phyloP scores from a whole-genome alignment of 2,329 filamentous ascomycete genomes.

The Diaporthe sp. region DNA sequence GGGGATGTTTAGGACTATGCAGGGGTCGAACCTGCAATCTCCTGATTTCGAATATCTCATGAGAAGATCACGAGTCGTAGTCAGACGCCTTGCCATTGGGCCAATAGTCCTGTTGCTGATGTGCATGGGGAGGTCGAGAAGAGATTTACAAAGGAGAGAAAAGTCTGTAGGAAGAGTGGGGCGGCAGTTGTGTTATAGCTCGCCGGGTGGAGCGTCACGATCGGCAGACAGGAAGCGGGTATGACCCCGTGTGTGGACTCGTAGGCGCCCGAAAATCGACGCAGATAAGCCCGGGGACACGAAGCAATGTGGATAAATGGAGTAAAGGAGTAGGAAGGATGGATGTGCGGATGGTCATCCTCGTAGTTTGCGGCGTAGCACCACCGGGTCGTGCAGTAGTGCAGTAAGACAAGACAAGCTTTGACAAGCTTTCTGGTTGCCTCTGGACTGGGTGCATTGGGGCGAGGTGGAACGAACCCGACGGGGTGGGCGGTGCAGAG shows the following conservation, averaged over 20 bases:
- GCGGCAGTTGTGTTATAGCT: slow-evolving; percentile 1
- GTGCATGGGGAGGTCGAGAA: not conserved
- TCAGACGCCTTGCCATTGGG: slow-evolving; percentile 60
- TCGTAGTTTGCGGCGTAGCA: slow-evolving; percentile 25
- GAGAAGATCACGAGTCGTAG: slow-evolving; percentile 50
- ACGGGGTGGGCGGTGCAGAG: not conserved
- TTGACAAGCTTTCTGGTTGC: slow-evolving; percentile 11
- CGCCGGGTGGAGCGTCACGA: not conserved
- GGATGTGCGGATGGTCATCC: not conserved
- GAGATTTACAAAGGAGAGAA: slow-evolving; percentile 25
- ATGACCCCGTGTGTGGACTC: not conserved
- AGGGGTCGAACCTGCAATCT: slow-evolving; percentile 42
- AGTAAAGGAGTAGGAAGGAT: not conserved
- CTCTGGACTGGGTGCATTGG: not conserved
- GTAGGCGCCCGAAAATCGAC: not conserved
- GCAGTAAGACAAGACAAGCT: slow-evolving; percentile 2
- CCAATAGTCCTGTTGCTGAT: slow-evolving; percentile 44
- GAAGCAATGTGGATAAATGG: slow-evolving; percentile 15
- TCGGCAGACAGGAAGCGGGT: not conserved
- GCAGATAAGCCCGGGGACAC: too few relatives aligned
- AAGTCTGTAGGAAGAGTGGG: slow-evolving; percentile 12
- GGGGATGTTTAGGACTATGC: not conserved
- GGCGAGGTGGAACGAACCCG: not conserved
- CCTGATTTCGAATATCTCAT: slow-evolving; percentile 35
- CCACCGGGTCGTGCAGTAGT: not conserved